Percentiles rank a stretch among this genome's conserved stretches.
Evolutionary conservation across 345 rosid species (phyloP).

Genomic region (Pseudoturritis turrita): DNA sequence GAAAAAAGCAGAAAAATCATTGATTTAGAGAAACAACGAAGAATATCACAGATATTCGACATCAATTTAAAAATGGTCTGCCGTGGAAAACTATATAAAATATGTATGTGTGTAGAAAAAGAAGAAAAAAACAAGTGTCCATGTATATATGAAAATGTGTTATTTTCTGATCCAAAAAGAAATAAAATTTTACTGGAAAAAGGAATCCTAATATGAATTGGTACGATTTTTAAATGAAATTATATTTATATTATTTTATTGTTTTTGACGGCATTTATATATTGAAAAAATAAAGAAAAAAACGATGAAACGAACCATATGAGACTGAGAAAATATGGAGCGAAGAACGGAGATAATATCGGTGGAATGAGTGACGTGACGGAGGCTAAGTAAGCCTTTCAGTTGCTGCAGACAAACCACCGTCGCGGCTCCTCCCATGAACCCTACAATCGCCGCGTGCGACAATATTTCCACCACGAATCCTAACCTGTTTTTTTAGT

Average conservation of each 20-base stretch:
- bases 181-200: no score
- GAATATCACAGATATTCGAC: neutral
- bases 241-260: no score
- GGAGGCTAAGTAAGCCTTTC: slow-evolving; percentile 75
- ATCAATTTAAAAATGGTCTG: neutral
- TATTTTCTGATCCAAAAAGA: neutral
- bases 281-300: no score
- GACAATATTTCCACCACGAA: slow-evolving; percentile 90
- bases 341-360: slow-evolving; percentile 68
- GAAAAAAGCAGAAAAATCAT: neutral
- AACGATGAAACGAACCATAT: slow-evolving; percentile 37
- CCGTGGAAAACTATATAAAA: no score
- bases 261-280: no score
- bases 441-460: slow-evolving; percentile 89
- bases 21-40: neutral
- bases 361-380: slow-evolving; percentile 65
- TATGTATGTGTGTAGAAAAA: no score
- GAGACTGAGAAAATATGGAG: slow-evolving; percentile 70
- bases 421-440: slow-evolving; percentile 96
- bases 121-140: neutral
- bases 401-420: slow-evolving; percentile 84
- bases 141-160: neutral
- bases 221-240: no score
- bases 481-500: slow-evolving; percentile 74
- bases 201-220: no score